Base-by-base conservation (phyloP, 352 stramenopile species). In the Thalassiosira allenii region DNA sequence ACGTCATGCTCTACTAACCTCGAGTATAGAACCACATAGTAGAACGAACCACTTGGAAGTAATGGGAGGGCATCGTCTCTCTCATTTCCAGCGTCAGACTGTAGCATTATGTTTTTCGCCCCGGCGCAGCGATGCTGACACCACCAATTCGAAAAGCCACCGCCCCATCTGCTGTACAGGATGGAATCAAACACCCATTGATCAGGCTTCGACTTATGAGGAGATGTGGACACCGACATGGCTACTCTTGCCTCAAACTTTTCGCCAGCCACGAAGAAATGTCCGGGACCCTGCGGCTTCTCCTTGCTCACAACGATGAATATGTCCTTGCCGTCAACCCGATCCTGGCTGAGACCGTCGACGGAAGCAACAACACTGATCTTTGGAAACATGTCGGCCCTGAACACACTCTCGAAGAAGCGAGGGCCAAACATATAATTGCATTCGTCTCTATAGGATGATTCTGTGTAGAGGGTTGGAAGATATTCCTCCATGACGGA, bases 331-430 rank as follows among this genome's bases (percentile, higher is more conserved):
- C 30, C 17, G 47, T 1, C 47, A n/a, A n/a, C n/a, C n/a, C n/a
- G n/a, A 3, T 54, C 27, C n/a, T n/a, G 3, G 8, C 22, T 12
- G 8, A 54, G 22, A 12, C 3, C 14, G 3, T 54, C 44, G 27
- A 54, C 44, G 44, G n/a, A 29, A 23, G 22, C 44, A 14, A 29
- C n/a, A 11, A 56, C 47, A 17, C 47, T 20, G n/a, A 69, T 40
- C 1, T 53, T 32, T 63, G 14, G 44, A 61, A 64, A 68, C 37
- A 64, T 47, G 40, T 49, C n/a, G 6, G 8, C 1, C 43, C 30
- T 12, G 32, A 77, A 77, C 32, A 68, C 40, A 32, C 22, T 69
- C 32, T 37, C 29, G 22, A 62, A 69, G 30, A 77, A 69, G 20
- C n/a, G 62, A 37, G 33, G 43, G 43, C 43, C 23, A 12, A 14